Percentiles rank a stretch among this genome's conserved stretches.
Evolutionary conservation across 176 grass and related monocot species (phyloP).

Genomic region (Carex parvula): DNA sequence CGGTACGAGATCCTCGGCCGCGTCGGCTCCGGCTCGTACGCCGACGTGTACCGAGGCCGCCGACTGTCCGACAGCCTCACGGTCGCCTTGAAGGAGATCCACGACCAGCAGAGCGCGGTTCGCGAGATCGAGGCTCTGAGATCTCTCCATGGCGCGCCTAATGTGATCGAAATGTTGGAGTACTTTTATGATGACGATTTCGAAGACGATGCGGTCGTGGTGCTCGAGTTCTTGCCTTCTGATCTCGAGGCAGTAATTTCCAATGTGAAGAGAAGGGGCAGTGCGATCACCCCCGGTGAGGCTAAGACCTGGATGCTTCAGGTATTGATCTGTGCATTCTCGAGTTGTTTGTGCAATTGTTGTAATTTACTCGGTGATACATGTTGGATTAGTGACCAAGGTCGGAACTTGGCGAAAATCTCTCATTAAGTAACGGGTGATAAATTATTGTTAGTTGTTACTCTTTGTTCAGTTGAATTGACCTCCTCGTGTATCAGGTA

Average conservation of each 20-base stretch:
- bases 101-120: constrained; percentile 72
- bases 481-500: not conserved
- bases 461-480: not conserved
- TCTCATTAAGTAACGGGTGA: not conserved
- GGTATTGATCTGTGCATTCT: constrained; percentile 24
- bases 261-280: constrained; percentile 30
- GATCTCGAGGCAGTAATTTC: constrained; percentile 56
- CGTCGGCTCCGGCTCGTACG: constrained; percentile 80
- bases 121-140: constrained; percentile 79
- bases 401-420: not conserved
- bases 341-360: not conserved
- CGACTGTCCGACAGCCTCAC: constrained; percentile 66
- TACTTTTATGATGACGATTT: constrained; percentile 59
- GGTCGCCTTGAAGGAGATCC: constrained; percentile 89
- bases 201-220: constrained; percentile 77
- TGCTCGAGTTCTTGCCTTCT: constrained; percentile 76
- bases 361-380: not conserved
- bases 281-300: constrained; percentile 35
- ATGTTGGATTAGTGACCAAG: not conserved
- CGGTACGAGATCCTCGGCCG: constrained; percentile 73
- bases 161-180: constrained; percentile 71
- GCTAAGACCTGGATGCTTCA: constrained; percentile 86
- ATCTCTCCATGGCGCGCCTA: constrained; percentile 32
- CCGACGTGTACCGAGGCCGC: constrained; percentile 84
- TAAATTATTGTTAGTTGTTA: not conserved